These are phyloP conservation scores for Gynandropsis gynandra DNA, from an alignment of 345 rosid genomes.

Conservation along the genomic window DNA sequence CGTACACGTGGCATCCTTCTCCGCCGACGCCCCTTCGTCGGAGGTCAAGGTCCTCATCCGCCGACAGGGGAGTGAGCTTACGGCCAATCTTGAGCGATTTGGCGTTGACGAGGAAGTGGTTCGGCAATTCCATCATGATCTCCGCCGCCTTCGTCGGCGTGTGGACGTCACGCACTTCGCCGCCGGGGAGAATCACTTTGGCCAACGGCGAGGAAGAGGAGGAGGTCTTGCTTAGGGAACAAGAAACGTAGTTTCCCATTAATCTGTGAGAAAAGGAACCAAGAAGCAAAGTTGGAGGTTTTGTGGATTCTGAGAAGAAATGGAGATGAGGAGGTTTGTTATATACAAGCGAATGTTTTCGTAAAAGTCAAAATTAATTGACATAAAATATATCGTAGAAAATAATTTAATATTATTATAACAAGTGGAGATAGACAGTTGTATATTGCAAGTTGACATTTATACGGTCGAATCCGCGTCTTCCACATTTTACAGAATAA, in stretches of 20 bases:
- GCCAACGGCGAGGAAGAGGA: constrained; percentile 28
- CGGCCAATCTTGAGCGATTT: constrained; percentile 48
- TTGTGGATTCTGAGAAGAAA: constrained; percentile 7
- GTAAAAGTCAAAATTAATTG: too few species aligned
- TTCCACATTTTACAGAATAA: not conserved
- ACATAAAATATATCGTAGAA: constrained; percentile 4
- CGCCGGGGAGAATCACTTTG: constrained; percentile 54
- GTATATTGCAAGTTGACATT: constrained; percentile 18
- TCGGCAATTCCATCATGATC: constrained; percentile 79
- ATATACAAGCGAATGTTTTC: not conserved
- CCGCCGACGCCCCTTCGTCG: too few species aligned
- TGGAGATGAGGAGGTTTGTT: constrained; percentile 13
- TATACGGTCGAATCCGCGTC: constrained; percentile 22
- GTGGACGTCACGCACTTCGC: constrained; percentile 45
- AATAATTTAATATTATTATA: too few species aligned
- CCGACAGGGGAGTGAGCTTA: constrained; percentile 56
- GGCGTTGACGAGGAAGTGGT: constrained; percentile 54
- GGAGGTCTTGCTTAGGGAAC: constrained; percentile 36
- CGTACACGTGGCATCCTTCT: constrained; percentile 43
- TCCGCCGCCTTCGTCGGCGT: constrained; percentile 67
- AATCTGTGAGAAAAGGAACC: not conserved
- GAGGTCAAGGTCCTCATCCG: constrained; percentile 64
- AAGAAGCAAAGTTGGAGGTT: not conserved
- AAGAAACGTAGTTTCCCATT: constrained; percentile 81
- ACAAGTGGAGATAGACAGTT: constrained; percentile 16